Base-by-base conservation (phyloP, 2,329 filamentous ascomycete genomes). In the Chrysoporthe deuterocubensis region DNA sequence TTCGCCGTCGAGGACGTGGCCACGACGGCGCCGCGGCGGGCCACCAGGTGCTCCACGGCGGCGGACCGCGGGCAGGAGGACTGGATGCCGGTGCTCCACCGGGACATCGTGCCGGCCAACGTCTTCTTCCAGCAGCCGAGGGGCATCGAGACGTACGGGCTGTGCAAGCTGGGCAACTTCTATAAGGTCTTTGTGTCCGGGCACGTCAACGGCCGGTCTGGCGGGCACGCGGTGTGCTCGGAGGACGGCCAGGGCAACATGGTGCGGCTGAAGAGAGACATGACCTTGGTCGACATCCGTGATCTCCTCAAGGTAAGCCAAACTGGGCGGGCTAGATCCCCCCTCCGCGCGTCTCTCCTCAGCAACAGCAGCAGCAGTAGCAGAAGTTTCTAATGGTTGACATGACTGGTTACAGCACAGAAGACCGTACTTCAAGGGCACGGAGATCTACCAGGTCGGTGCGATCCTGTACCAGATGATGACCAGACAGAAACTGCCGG, bases 111-210 rank as follows among this genome's bases (percentile, higher is more conserved):
- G 62, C 80, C 85, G 0, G 72, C 71, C n/a, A 84, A 84, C 71
- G 81, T 88, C 65, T 85, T 82, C 73, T 81, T 88, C 71, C 79
- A 83, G 73, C 79, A 83, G 63, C 80, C 84, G 46, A 76, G 77
- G 14, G 82, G 82, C 1, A 74, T 69, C 14, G 84, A 87, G 75
- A 81, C 79, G 43, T 88, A 87, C 71, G 86, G 85, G 0, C 72
- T 77, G 40, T 87, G 85, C 71, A 88, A 87, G 76, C 75, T 88
- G 65, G 85, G 85, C 16, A 80, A 83, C 54, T 85, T 84, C 65
- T 72, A 76, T 56, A 72, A 73, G n/a, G 78, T 80, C 18, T 75
- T 74, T 37, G 76, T 84, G 13, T 80, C 81, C n/a, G 77, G 77
- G 54, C 79, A 82, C 57, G 72, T 75, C 48, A 66, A 62, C 9